Base-by-base conservation (phyloP, 495 filamentous ascomycete genomes). In the Chlorociboria aeruginascens region DNA sequence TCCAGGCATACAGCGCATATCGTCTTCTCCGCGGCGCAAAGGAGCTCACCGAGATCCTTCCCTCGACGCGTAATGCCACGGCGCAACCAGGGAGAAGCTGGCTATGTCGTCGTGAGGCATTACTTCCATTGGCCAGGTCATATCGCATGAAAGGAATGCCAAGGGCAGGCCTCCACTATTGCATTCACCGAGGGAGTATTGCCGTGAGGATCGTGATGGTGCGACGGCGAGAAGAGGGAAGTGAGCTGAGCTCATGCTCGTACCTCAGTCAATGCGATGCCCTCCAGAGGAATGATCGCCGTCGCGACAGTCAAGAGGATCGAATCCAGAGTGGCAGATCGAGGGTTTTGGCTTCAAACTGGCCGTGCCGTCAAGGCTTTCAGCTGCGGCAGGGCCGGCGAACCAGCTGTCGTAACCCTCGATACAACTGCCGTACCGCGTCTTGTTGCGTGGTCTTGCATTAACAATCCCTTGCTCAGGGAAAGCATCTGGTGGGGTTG, bases 81-180 rank as follows among this genome's bases (percentile, higher is more conserved):
- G 49, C 49, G 28, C 49, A 51, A 42, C 42, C 35, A 46, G 35
- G 49, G 35, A 46, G 49, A 51, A 51, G 43, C 49, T 41, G 34
- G 35, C 41, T 33, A 45, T 30, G 34, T 45, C 32, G 46, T 40
- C 33, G 46, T 54, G 42, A 49, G 51, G 46, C 33, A 54, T 54
- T 49, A 25, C 46, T 49, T 45, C 45, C 34, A 53, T 54, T 54
- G 51, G 40, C 46, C 46, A 54, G 45, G 32, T 45, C 32, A 49
- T 46, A 45, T 45, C 46, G 51, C 42, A 40, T 54, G 41, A 54
- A 49, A 30, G 39, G 40, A 49, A 40, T 45, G n/a, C 46, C 14
- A 45, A 49, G 40, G 32, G 46, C 46, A 54, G 14, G 33, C 46
- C 46, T 48, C 41, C 34, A 54, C 42, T 45, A 29, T 49, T 30